Conservation (phyloP, 768 basidiomycete species). For the Imleria badia region DNA sequence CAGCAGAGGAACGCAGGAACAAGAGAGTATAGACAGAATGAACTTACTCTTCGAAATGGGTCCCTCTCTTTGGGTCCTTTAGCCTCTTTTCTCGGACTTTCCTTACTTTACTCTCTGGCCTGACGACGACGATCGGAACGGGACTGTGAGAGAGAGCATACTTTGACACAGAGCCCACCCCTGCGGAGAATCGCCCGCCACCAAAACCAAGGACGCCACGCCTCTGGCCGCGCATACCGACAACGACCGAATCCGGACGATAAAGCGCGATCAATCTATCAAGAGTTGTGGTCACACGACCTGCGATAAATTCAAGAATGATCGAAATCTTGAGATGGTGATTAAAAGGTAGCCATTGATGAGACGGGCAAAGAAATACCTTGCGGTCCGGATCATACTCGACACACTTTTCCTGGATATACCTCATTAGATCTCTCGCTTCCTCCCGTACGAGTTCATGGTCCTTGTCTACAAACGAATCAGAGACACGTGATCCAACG, state of each 20-base stretch:
- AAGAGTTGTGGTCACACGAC: slow-evolving; percentile 83
- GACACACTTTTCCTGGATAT: slow-evolving; percentile 77
- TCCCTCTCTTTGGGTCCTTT: slow-evolving; percentile 85
- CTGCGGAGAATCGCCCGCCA: slow-evolving; percentile 39
- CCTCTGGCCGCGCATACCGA: slow-evolving; percentile 80
- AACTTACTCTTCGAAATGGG: slow-evolving; percentile 69
- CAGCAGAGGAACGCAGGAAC: neutral
- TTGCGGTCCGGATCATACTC: slow-evolving; percentile 78
- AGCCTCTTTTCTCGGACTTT: slow-evolving; percentile 84
- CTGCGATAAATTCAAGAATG: slow-evolving; percentile 92
- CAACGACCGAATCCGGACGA: slow-evolving; percentile 88
- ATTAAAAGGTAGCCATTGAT: neutral
- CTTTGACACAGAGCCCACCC: slow-evolving; percentile 63
- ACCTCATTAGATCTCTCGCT: slow-evolving; percentile 76
- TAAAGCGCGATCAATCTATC: slow-evolving; percentile 92
- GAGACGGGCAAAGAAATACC: slow-evolving; percentile 35
- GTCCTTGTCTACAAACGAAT: slow-evolving; percentile 56
- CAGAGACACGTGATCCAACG: neutral
- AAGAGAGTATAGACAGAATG: neutral
- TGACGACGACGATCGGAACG: slow-evolving; percentile 94
- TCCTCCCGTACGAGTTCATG: slow-evolving; percentile 80
- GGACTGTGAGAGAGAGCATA: slow-evolving; percentile 91
- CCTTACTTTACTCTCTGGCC: slow-evolving; percentile 83
- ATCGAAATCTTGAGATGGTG: slow-evolving; percentile 64
- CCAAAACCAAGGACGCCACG: slow-evolving; percentile 48